A percentile compares a stretch with the other conserved stretches of the same genome.
Evolutionary conservation across 805 yeast genomes (phyloP).

Genomic region (Candida mattraensis): DNA sequence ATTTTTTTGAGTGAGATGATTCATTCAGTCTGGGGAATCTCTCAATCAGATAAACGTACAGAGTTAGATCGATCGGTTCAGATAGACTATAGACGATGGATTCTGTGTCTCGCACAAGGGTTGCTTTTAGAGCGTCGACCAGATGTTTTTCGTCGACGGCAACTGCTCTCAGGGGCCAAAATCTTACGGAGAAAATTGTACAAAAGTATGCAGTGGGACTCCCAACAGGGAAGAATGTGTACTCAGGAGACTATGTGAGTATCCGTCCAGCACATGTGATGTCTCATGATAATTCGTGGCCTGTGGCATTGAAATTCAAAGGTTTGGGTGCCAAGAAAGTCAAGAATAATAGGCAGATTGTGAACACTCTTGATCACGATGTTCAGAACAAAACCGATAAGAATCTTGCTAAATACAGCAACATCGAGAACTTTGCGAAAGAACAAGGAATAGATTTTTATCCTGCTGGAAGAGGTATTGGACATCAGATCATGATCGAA

Average conservation of each 20-base stretch:
- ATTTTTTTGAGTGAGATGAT: too few species aligned
- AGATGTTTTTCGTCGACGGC: conserved; percentile 22
- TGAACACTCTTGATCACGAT: conserved; percentile 95
- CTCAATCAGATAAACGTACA: too few species aligned
- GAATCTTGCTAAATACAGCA: conserved; percentile 81
- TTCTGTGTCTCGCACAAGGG: too few species aligned
- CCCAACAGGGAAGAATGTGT: conserved; percentile 72
- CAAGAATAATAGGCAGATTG: conserved; percentile 85
- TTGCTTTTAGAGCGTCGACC: too few species aligned
- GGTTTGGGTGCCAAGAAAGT: conserved; percentile 88
- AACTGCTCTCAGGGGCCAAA: conserved; percentile 57
- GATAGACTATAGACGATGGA: too few species aligned
- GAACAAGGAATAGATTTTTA: conserved; percentile 94
- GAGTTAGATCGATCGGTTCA: too few species aligned
- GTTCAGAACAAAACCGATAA: conserved; percentile 91
- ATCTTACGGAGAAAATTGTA: conserved; percentile 92
- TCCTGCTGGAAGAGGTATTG: conserved; percentile 99
- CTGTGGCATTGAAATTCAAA: conserved; percentile 94
- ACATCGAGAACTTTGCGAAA: conserved; percentile 86
- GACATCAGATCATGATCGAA: conserved; percentile 98
- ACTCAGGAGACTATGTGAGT: conserved; percentile 91
- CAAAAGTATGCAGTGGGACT: conserved; percentile 90
- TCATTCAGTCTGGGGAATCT: too few species aligned
- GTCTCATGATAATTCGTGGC: conserved; percentile 99
- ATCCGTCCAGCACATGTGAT: conserved; percentile 96